Conservation (phyloP, 371 early-diverging fungal species). For the Gilbertella persicaria region DNA sequence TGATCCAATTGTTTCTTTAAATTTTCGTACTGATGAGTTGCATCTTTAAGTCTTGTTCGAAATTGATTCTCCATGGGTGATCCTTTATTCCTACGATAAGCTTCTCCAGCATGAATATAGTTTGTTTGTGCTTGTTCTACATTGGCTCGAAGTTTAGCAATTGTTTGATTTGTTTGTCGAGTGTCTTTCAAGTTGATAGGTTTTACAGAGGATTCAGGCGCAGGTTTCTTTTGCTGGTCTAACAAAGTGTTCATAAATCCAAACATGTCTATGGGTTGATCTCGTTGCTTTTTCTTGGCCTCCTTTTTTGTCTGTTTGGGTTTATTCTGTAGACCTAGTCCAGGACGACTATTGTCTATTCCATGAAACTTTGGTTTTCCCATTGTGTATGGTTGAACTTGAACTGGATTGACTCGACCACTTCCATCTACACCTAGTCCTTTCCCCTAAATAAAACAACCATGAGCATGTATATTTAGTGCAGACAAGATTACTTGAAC, state of each 20-base stretch:
- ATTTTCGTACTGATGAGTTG: slow-evolving; percentile 1
- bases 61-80: slow-evolving; percentile 24
- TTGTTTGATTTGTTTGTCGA: slow-evolving; percentile 5
- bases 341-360: slow-evolving; percentile 5
- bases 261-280: slow-evolving; percentile 17
- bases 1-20: slow-evolving; percentile 13
- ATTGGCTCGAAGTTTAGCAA: slow-evolving; percentile 18
- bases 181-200: not conserved
- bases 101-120: slow-evolving; percentile 15
- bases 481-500: slow-evolving; percentile 19
- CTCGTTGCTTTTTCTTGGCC: not conserved
- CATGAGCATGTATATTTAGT: not conserved
- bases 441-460: slow-evolving; percentile 20
- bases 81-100: slow-evolving; percentile 27
- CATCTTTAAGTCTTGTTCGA: slow-evolving; percentile 16
- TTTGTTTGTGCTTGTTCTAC: slow-evolving; percentile 11
- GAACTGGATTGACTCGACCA: slow-evolving; percentile 28
- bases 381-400: slow-evolving; percentile 3
- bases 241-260: slow-evolving; percentile 20
- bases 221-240: not conserved
- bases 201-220: not conserved
- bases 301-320: slow-evolving; percentile 5
- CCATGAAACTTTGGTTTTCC: not conserved
- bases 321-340: slow-evolving; percentile 7
- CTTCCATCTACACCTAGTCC: slow-evolving; percentile 30